These are phyloP conservation scores for Apiotrichum veenhuisii DNA, from an alignment of 1,284 basidiomycete species.

Conservation along the genomic window DNA sequence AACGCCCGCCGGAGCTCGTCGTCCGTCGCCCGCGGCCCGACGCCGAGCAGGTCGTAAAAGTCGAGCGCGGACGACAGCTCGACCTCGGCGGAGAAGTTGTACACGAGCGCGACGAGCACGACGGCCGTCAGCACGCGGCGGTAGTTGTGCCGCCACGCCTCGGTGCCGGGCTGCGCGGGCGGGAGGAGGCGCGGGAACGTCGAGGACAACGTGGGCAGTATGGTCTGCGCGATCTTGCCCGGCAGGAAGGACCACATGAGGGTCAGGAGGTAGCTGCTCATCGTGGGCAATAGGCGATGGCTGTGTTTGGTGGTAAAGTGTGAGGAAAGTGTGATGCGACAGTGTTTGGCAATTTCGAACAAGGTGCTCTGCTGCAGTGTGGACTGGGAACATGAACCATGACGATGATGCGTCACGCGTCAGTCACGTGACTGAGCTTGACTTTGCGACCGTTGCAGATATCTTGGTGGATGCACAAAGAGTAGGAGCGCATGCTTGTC, in stretches of 20 bases:
- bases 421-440: too few species aligned
- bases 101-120: slow-evolving; percentile 63
- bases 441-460: too few species aligned
- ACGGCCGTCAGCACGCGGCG: slow-evolving; percentile 40
- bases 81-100: slow-evolving; percentile 61
- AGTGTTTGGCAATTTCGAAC: too few species aligned
- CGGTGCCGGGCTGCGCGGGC: slow-evolving; percentile 23
- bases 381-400: too few species aligned
- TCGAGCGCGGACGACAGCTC: slow-evolving; percentile 53
- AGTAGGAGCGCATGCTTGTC: too few species aligned
- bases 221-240: slow-evolving; percentile 24
- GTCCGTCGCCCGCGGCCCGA: slow-evolving; percentile 61
- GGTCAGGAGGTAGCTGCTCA: slow-evolving; percentile 21
- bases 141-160: slow-evolving; percentile 30
- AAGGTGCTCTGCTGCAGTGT: too few species aligned
- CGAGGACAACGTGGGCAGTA: slow-evolving; percentile 29
- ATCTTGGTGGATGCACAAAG: too few species aligned
- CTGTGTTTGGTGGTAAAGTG: too few species aligned
- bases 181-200: slow-evolving; percentile 31
- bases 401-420: too few species aligned
- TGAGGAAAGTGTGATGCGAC: too few species aligned
- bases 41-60: slow-evolving; percentile 70
- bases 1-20: slow-evolving; percentile 67
- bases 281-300: too few species aligned
- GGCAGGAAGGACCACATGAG: slow-evolving; percentile 40